phyloP scores from a whole-genome alignment of 352 stramenopile genomes.

The Pythium brassicae region DNA sequence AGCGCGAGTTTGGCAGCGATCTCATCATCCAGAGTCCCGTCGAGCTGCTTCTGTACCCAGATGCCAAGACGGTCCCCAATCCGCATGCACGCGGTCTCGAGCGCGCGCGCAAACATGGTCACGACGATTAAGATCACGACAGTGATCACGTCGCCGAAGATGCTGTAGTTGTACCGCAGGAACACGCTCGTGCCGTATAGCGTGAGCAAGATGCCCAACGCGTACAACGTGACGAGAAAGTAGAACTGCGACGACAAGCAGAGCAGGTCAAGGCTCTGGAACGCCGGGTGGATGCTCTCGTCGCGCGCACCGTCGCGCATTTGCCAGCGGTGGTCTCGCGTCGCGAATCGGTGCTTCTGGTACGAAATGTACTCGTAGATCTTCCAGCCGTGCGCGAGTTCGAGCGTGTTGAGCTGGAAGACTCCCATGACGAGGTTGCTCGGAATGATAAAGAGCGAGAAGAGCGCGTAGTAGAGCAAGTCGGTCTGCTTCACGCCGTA shows the following conservation, averaged over 20 bases:
- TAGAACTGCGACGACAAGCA: constrained; percentile 95
- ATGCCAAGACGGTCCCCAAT: constrained; percentile 82
- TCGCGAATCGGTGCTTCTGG: constrained; percentile 93
- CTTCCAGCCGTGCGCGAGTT: constrained; percentile 96
- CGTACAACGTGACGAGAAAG: constrained; percentile 86
- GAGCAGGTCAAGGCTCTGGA: constrained; percentile 93
- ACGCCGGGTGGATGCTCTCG: constrained; percentile 90
- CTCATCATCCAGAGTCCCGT: constrained; percentile 95
- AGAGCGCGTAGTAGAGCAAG: constrained; percentile 94
- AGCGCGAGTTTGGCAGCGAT: constrained; percentile 93
- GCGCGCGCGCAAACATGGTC: constrained; percentile 59
- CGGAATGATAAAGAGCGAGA: constrained; percentile 94
- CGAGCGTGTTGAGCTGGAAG: constrained; percentile 94
- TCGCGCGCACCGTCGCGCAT: constrained; percentile 81
- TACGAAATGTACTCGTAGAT: constrained; percentile 98
- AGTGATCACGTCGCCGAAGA: constrained; percentile 90
- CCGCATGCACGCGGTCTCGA: constrained; percentile 54
- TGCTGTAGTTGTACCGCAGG: constrained; percentile 90
- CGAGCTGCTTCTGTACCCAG: constrained; percentile 91
- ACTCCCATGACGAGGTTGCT: constrained; percentile 92
- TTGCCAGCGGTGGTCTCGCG: constrained; percentile 92
- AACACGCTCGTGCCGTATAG: constrained; percentile 94
- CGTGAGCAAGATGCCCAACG: constrained; percentile 86
- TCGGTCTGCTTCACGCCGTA: constrained; percentile 94
- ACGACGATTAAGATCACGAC: constrained; percentile 88